Evolutionary conservation across 805 yeast genomes (phyloP), one percentile per base, ranked within the genome.

Genomic region (Zygosaccharomyces lentus): DNA sequence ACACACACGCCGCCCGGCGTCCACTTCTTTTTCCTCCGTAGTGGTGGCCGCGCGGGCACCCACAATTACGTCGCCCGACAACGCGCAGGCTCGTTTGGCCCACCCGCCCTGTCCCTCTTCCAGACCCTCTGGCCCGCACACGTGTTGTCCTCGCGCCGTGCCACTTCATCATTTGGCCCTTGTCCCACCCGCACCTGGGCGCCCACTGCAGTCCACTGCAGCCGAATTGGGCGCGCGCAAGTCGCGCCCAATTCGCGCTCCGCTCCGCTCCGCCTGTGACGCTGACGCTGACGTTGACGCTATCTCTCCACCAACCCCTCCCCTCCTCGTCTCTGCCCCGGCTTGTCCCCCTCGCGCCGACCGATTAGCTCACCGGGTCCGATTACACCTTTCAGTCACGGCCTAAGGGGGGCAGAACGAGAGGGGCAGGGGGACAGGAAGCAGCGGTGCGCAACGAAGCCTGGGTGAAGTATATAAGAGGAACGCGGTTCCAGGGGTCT

Each of bases 401-500:
- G 41, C 15, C 38, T 36, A 17, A 40, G 40, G 40, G 49, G 47
- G 30, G n/a, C n/a, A n/a, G n/a, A n/a, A n/a, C 45, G 47, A 9
- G 41, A 35, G 21, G 21, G 21, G 21, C 21, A 19, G 5, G 5
- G 21, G 21, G 21, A 19, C 21, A 19, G 21, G 21, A 19, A 19
- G 3, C 21, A 13, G 51, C 48, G 6, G 54, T 38, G 13, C 41
- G 25, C 3, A 47, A 48, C 1, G 37, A 19, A n/a, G 39, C 34
- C 13, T 21, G 17, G 39, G 37, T 24, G 2, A 39, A 21, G 21
- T 34, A 43, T 25, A 37, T 25, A 26, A 34, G 6, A 13, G 15
- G 16, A 7, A 7, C 6, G 23, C 17, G 26, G 23, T 31, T 25
- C 12, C 43, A 17, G 41, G 12, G 26, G 17, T 36, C 9, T 24